phyloP scores from a whole-genome alignment of 176 grass and related monocot species.

The Metroxylon sagu region DNA sequence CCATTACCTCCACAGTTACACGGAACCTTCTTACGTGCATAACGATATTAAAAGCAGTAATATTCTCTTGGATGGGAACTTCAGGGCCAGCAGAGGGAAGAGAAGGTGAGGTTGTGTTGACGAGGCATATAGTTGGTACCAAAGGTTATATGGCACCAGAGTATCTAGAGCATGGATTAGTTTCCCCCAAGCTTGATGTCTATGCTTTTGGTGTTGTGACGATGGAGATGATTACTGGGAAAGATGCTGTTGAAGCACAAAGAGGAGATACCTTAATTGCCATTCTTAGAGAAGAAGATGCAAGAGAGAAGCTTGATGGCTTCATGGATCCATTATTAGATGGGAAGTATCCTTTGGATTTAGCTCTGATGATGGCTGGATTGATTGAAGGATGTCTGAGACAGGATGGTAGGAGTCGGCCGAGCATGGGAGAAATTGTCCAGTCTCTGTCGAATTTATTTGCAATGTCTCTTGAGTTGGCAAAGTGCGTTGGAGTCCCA shows the following conservation, averaged over 20 bases:
- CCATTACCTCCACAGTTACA: conserved; percentile 62
- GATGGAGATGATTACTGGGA: conserved; percentile 59
- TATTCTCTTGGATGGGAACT: conserved; percentile 39
- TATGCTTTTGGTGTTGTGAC: conserved; percentile 70
- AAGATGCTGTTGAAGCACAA: conserved; percentile 2
- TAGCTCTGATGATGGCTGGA: conserved; percentile 25
- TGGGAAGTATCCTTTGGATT: conserved; percentile 30
- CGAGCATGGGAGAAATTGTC: conserved; percentile 47
- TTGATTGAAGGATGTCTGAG: conserved; percentile 49
- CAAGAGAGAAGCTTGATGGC: conserved; percentile 25
- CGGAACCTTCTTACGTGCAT: conserved; percentile 51
- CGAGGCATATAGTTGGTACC: conserved; percentile 44
- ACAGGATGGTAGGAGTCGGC: conserved; percentile 19
- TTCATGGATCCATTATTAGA: conserved; percentile 53
- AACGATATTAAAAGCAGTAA: conserved; percentile 49
- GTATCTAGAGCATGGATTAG: conserved; percentile 62
- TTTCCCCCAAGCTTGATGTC: conserved; percentile 59
- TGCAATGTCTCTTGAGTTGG: conserved; percentile 18
- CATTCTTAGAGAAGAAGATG: background rate
- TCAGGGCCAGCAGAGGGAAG: conserved; percentile 31
- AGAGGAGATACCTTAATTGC: background rate
- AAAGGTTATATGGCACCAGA: conserved; percentile 53
- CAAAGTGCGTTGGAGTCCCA: conserved; percentile 19
- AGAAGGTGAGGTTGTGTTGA: conserved; percentile 39
- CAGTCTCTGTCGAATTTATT: conserved; percentile 32